Conservation (phyloP, 1,139 yeast species). For the Pichia sp. region DNA sequence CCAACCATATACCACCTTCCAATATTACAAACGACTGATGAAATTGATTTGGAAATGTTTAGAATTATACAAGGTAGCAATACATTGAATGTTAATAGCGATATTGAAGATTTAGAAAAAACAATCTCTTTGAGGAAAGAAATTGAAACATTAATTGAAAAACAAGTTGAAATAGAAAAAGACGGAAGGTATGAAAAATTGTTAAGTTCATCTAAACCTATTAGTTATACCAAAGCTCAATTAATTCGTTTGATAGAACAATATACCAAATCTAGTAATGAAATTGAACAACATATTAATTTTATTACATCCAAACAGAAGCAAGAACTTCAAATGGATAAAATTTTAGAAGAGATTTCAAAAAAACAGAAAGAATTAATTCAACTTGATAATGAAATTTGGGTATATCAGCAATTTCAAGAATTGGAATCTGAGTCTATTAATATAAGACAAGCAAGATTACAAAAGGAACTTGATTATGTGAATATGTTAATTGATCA, state of each 20-base stretch:
- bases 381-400: slow-evolving; percentile 8
- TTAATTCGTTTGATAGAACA: slow-evolving; percentile 4
- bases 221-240: not conserved
- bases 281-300: slow-evolving; percentile 2
- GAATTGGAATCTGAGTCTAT: slow-evolving; percentile 9
- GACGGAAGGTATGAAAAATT: slow-evolving; percentile 1
- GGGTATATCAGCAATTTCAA: slow-evolving; percentile 5
- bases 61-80: not conserved
- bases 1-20: slow-evolving; percentile 20
- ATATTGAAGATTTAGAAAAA: not conserved
- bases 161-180: not conserved
- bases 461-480: slow-evolving; percentile 15
- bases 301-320: not conserved
- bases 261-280: slow-evolving; percentile 2
- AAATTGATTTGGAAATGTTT: slow-evolving; percentile 1
- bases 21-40: not conserved
- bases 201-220: not conserved
- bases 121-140: slow-evolving; percentile 2
- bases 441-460: slow-evolving; percentile 4
- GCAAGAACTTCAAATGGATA: not conserved
- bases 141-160: slow-evolving; percentile 7
- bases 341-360: not conserved
- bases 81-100: not conserved
- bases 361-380: not conserved
- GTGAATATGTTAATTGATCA: slow-evolving; percentile 9